These are phyloP conservation scores for Albophoma yamanashiensis DNA, from an alignment of 2,329 filamentous ascomycete genomes.

Conservation along the genomic window DNA sequence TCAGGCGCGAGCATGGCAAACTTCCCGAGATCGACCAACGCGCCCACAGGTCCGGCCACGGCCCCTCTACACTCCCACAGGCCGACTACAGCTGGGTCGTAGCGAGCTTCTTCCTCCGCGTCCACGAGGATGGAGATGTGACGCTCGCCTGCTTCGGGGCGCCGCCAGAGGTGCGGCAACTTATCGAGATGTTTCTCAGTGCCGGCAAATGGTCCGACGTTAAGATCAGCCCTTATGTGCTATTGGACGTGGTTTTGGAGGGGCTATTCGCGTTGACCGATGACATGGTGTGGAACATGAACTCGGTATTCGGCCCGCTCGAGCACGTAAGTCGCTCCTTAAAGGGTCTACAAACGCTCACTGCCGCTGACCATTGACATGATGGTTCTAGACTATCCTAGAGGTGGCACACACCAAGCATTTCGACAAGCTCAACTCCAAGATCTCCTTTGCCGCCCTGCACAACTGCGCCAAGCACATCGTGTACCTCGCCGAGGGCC, in stretches of 20 bases:
- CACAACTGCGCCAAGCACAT: slow-evolving; percentile 19
- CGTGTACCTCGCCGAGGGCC: slow-evolving; percentile 16
- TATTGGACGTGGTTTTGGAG: slow-evolving; percentile 18
- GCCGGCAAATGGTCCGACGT: slow-evolving; percentile 14
- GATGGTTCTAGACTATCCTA: slow-evolving; percentile 11
- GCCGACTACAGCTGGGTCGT: slow-evolving; percentile 17
- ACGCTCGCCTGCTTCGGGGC: slow-evolving; percentile 16
- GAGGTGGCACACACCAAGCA: slow-evolving; percentile 10
- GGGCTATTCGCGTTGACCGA: slow-evolving; percentile 16
- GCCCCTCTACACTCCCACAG: slow-evolving; percentile 11
- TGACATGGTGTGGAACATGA: slow-evolving; percentile 18
- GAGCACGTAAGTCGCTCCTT: slow-evolving; percentile 11
- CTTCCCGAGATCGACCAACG: slow-evolving; percentile 15
- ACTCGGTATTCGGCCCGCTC: slow-evolving; percentile 15
- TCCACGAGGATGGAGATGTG: slow-evolving; percentile 6
- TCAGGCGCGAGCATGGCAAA: slow-evolving; percentile 7
- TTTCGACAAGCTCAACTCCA: slow-evolving; percentile 7
- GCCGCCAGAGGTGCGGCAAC: slow-evolving; percentile 9
- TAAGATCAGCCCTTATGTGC: slow-evolving; percentile 12
- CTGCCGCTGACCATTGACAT: neutral
- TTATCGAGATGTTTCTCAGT: slow-evolving; percentile 12
- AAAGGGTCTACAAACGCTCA: neutral
- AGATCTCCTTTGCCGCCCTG: slow-evolving; percentile 15
- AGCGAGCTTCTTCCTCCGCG: slow-evolving; percentile 15
- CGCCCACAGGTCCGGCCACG: neutral